These are phyloP conservation scores for Fibroporia radiculosa DNA, from an alignment of 768 basidiomycete genomes.

Conservation along the genomic window DNA sequence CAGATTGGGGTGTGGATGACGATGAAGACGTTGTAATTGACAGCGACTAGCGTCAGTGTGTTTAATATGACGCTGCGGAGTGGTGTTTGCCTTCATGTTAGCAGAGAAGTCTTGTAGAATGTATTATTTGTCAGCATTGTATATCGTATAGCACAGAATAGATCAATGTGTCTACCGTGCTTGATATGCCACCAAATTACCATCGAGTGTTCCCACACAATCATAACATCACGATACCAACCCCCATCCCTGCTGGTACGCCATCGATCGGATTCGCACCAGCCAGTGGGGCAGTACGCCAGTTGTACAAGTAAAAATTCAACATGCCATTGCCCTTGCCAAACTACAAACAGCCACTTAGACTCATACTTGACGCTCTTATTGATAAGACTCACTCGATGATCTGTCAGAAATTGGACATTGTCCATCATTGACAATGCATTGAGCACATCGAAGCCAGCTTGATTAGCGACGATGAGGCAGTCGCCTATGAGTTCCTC, in stretches of 20 bases:
- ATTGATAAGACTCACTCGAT: slow-evolving; percentile 52
- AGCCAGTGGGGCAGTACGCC: slow-evolving; percentile 75
- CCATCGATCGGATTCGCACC: slow-evolving; percentile 52
- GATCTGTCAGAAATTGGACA: slow-evolving; percentile 65
- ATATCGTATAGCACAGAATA: slow-evolving; percentile 1
- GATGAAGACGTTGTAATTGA: slow-evolving; percentile 79
- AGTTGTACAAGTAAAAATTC: slow-evolving; percentile 93
- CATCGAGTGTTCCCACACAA: not conserved
- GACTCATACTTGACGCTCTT: not conserved
- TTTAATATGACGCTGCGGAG: no score
- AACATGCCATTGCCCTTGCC: slow-evolving; percentile 88
- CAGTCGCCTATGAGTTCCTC: slow-evolving; percentile 71
- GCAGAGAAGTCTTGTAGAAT: not conserved
- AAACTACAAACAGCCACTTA: slow-evolving; percentile 45
- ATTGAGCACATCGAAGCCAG: slow-evolving; percentile 95
- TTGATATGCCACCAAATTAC: not conserved
- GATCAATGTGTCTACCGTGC: not conserved
- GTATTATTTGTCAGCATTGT: slow-evolving; percentile 2
- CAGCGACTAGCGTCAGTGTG: slow-evolving; percentile 44
- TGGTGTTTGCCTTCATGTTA: not conserved
- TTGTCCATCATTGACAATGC: slow-evolving; percentile 96
- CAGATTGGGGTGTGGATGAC: slow-evolving; percentile 76
- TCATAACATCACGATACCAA: slow-evolving; percentile 94
- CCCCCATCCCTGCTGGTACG: slow-evolving; percentile 60
- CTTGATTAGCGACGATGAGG: slow-evolving; percentile 69